A percentile compares a stretch with the other conserved stretches of the same genome.
phyloP scores from a whole-genome alignment of 371 early-diverging fungal species.

The Mortierella sp. region DNA sequence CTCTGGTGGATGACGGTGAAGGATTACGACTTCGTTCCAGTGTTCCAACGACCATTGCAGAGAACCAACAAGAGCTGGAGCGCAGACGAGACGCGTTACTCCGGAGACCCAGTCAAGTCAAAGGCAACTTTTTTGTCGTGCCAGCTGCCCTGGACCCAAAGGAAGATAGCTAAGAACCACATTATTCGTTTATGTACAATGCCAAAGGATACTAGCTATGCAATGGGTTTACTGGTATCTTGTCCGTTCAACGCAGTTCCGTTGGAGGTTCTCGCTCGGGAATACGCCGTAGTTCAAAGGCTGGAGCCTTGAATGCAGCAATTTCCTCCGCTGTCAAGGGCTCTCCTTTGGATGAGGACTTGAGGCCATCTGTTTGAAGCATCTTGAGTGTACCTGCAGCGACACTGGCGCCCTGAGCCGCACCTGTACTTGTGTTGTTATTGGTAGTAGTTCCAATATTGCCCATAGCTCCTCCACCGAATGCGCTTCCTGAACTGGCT shows the following conservation, averaged over 20 bases:
- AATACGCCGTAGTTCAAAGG: conserved; percentile 55
- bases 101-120: conserved; percentile 20
- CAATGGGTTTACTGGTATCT: background rate
- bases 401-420: conserved; percentile 8
- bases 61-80: conserved; percentile 13
- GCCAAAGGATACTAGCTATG: background rate
- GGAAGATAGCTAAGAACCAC: conserved; percentile 9
- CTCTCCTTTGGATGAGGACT: conserved; percentile 13
- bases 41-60: too few species aligned
- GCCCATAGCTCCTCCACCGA: conserved; percentile 1
- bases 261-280: conserved; percentile 65
- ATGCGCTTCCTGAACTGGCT: background rate
- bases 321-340: conserved; percentile 42
- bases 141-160: conserved; percentile 29
- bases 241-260: conserved; percentile 49
- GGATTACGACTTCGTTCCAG: conserved; percentile 31
- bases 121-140: conserved; percentile 50
- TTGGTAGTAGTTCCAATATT: background rate
- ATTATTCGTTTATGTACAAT: conserved; percentile 5
- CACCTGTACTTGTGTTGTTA: background rate
- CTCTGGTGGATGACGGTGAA: conserved; percentile 43
- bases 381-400: conserved; percentile 25
- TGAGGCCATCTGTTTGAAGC: conserved; percentile 28
- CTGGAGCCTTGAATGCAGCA: conserved; percentile 55
- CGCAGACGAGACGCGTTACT: conserved; percentile 24